Percentiles rank a stretch among this genome's conserved stretches.
phyloP scores from a whole-genome alignment of 1,139 yeast genomes.

The Saccharomyces hybrid region DNA sequence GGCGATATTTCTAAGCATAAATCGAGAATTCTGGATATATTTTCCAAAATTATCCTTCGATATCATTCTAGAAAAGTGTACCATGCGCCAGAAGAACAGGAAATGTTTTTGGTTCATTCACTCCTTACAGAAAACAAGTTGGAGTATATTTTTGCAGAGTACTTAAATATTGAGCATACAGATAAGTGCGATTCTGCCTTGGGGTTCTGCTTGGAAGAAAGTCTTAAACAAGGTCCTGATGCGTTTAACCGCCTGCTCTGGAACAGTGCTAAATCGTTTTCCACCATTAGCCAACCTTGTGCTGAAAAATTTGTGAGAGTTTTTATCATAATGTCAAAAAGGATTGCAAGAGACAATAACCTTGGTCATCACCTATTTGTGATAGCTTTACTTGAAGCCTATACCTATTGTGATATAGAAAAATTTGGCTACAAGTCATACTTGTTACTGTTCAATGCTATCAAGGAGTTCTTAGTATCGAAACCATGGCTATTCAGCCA shows the following conservation, averaged over 20 bases:
- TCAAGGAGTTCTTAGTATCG: slow-evolving; percentile 41
- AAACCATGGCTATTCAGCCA: slow-evolving; percentile 59
- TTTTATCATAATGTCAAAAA: slow-evolving; percentile 14
- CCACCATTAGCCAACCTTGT: background rate
- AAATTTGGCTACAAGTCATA: background rate
- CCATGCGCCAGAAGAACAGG: background rate
- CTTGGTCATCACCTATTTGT: slow-evolving; percentile 22
- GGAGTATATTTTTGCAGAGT: background rate
- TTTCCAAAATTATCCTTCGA: background rate
- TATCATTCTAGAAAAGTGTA: background rate
- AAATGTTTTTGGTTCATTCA: background rate
- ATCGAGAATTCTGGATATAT: slow-evolving; percentile 9
- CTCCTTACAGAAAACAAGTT: background rate
- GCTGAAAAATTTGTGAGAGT: slow-evolving; percentile 19
- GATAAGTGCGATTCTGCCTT: background rate
- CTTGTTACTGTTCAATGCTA: slow-evolving; percentile 13
- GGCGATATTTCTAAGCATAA: background rate
- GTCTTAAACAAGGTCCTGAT: slow-evolving; percentile 9
- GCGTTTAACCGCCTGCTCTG: slow-evolving; percentile 14
- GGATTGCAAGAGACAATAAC: slow-evolving; percentile 20
- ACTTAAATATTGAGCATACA: background rate
- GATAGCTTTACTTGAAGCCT: slow-evolving; percentile 25
- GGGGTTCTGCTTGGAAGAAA: background rate
- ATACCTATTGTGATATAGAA: slow-evolving; percentile 12
- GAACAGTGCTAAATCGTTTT: background rate